Evolutionary conservation across 768 basidiomycete genomes (phyloP), one percentile per base, ranked within the genome.

Genomic region (Mycena metata): DNA sequence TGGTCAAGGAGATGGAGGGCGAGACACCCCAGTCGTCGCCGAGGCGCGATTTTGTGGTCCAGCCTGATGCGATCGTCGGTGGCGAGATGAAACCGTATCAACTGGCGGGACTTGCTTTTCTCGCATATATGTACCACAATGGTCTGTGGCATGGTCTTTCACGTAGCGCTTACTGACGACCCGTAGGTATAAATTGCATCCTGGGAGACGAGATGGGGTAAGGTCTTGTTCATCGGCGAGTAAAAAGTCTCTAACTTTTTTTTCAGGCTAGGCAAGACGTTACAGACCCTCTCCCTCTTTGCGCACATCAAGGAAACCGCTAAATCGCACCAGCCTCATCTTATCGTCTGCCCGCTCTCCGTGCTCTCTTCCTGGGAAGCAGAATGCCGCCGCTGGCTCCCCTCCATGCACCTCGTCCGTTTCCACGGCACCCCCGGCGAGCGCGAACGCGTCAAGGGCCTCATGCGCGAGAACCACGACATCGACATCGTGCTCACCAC

Each of bases 71-170:
- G 43, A 81, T 92, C 33, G 78, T 79, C 19, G 85, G 84, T 11
- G 92, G 90, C 17, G 77, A 81, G 26, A 87, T 93, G 84, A 92
- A 92, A 76, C 89, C 89, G 60, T 93, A 93, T 77, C 92, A 93
- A 82, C 80, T 92, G 45, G 83, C 85, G 62, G 92, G 92, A 2
- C 79, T 93, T 45, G 87, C 89, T 12, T 92, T 86, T 76, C 83
- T 93, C 47, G 86, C 86, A 17, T 83, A 84, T 72, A 87, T 92
- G 86, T 89, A 90, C 75, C 84, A 87, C 30, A 93, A 93, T 73
- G 89, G 90, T 86, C 66, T 10, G 81, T 69, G 15, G 39, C 42
- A 58, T 6, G 11, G 8, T 43, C 10, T 19, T 52, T 6, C n/a
- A 39, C 39, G 49, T 16, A 43, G 10, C 45, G 9, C 3, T 21